Conservation (phyloP, 2,329 filamentous ascomycete genomes). For the Drechmeria coniospora region DNA sequence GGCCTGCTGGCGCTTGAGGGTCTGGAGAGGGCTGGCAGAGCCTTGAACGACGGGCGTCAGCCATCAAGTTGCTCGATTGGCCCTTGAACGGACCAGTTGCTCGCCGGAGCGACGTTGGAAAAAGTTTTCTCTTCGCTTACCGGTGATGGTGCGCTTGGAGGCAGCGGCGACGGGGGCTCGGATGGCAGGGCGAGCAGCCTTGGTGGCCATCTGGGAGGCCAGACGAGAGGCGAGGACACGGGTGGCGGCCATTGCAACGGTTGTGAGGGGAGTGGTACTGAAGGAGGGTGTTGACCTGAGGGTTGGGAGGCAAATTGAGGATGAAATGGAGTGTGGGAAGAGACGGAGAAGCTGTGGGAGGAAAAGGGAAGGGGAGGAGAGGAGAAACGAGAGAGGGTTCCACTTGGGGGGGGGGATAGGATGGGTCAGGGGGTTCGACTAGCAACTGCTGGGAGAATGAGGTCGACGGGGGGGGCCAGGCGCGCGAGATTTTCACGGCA, state of each 20-base stretch:
- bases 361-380: constrained; percentile 23
- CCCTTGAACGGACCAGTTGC: constrained; percentile 12
- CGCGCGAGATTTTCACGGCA: constrained; percentile 15
- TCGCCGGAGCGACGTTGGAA: constrained; percentile 7
- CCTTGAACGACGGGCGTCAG: constrained; percentile 22
- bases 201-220: constrained; percentile 61
- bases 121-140: constrained; percentile 38
- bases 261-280: constrained; percentile 16
- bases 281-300: constrained; percentile 15
- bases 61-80: constrained; percentile 18
- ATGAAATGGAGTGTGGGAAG: constrained; percentile 12
- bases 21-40: constrained; percentile 51
- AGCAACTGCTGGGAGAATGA: constrained; percentile 20
- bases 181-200: constrained; percentile 63
- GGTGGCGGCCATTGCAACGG: constrained; percentile 66
- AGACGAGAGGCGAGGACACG: constrained; percentile 66
- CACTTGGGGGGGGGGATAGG: constrained; percentile 18
- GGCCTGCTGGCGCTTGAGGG: constrained; percentile 60
- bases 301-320: constrained; percentile 19
- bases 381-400: constrained; percentile 17
- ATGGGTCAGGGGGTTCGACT: constrained; percentile 15
- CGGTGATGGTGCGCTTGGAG: constrained; percentile 63
- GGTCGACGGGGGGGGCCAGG: constrained; percentile 13
- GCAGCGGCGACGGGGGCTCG: constrained; percentile 46
- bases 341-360: constrained; percentile 17